These are phyloP conservation scores for Juncus inflexus DNA, from an alignment of 176 grass and related monocot genomes.

Conservation along the genomic window DNA sequence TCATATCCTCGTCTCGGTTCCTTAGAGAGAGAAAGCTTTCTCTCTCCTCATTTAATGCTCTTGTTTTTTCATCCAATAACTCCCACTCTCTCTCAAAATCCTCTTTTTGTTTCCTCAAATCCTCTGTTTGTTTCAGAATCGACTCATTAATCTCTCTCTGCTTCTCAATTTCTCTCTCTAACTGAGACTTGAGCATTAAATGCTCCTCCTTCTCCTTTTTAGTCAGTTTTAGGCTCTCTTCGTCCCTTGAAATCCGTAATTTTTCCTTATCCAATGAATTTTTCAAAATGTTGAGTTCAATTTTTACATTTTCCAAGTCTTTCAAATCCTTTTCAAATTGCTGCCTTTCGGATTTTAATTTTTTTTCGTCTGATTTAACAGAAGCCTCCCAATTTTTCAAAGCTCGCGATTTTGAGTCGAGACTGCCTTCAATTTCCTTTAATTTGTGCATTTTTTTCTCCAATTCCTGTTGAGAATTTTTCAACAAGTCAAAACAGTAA, in stretches of 20 bases:
- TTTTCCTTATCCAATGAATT: slow-evolving; percentile 50
- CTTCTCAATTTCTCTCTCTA: slow-evolving; percentile 83
- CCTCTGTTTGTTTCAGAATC: slow-evolving; percentile 57
- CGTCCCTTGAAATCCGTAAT: slow-evolving; percentile 56
- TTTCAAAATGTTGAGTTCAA: slow-evolving; percentile 53
- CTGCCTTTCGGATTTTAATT: slow-evolving; percentile 46
- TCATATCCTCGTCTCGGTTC: no score
- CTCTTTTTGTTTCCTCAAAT: slow-evolving; percentile 64
- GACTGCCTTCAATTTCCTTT: slow-evolving; percentile 60
- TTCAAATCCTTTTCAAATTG: slow-evolving; percentile 38
- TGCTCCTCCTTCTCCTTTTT: slow-evolving; percentile 66
- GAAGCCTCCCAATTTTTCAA: slow-evolving; percentile 82
- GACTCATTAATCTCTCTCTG: slow-evolving; percentile 61
- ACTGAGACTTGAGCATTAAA: slow-evolving; percentile 39
- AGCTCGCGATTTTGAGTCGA: slow-evolving; percentile 71
- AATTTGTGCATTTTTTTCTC: slow-evolving; percentile 51
- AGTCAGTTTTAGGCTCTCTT: slow-evolving; percentile 57
- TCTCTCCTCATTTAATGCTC: slow-evolving; percentile 16
- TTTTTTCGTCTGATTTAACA: slow-evolving; percentile 50
- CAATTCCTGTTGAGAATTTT: slow-evolving; percentile 31
- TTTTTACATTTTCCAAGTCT: slow-evolving; percentile 35
- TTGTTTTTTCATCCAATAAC: slow-evolving; percentile 78
- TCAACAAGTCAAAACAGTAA: background rate
- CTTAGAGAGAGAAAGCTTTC: slow-evolving; percentile 14
- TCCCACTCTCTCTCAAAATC: slow-evolving; percentile 97